phyloP scores from a whole-genome alignment of 2,329 filamentous ascomycete species.

The Cladophialophora exuberans region DNA sequence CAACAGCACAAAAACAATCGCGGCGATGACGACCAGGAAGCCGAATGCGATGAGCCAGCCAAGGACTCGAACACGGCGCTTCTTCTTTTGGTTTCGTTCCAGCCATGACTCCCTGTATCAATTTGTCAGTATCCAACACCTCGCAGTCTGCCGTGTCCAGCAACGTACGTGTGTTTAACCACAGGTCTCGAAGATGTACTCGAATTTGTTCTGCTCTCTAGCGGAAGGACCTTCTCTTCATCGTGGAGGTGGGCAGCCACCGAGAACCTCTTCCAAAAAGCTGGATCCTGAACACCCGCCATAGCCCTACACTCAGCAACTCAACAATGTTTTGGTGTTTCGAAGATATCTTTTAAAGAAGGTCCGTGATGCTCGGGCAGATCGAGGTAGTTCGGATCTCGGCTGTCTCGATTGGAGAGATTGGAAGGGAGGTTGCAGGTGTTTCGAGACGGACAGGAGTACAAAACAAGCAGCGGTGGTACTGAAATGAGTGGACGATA shows the following conservation, averaged over 20 bases:
- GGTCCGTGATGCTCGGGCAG: not conserved
- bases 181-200: conserved; percentile 12
- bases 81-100: conserved; percentile 53
- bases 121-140: not conserved
- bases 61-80: conserved; percentile 51
- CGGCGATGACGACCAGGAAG: conserved; percentile 20
- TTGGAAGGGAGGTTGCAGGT: conserved; percentile 8
- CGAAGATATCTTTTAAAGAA: conserved; percentile 2
- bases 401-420: conserved; percentile 3
- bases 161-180: conserved; percentile 34
- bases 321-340: not conserved
- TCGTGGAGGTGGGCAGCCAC: conserved; percentile 58
- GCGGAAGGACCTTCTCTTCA: conserved; percentile 44
- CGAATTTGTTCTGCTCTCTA: conserved; percentile 22
- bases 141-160: not conserved
- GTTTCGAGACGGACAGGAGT: conserved; percentile 9
- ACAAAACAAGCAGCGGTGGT: not conserved
- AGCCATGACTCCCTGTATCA: conserved; percentile 57
- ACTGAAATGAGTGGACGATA: conserved; percentile 34
- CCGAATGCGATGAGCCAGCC: conserved; percentile 38
- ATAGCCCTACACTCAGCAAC: conserved; percentile 36
- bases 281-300: conserved; percentile 59
- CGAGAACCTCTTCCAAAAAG: conserved; percentile 65
- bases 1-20: conserved; percentile 25
- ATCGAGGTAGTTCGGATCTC: conserved; percentile 6